Evolutionary conservation across 352 stramenopile species (phyloP), one percentile per base, ranked within the genome.

Genomic region (Globisporangium megalacanthum): DNA sequence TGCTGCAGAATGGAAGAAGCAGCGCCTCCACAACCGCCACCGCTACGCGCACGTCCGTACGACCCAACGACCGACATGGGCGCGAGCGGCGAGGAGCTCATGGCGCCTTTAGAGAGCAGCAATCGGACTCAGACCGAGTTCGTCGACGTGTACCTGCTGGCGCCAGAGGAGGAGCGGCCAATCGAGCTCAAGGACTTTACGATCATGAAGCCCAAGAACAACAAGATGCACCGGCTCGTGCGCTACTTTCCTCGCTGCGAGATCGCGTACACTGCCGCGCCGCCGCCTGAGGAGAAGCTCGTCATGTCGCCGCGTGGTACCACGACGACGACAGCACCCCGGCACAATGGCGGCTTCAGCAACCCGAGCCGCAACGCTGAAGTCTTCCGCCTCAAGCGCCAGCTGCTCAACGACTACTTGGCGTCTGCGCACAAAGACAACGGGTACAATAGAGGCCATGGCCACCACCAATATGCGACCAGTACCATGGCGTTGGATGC

Each of bases 191-290:
- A 90, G 54, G 78, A 90, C 66, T 86, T 90, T 47, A 92, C 82
- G 35, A 88, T 88, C 68, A 86, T 88, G 70, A 89, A 89, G 47
- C 82, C 82, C 51, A 87, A 87, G 64, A 86, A 88, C 61, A 85
- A 85, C 69, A 80, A 83, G 54, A 86, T 86, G 70, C 71, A 88
- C 51, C 75, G 79, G 3, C 72, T 92, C 20, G 67, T 90, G 54
- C 75, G 72, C 49, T 86, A 81, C 56, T 88, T 77, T 41, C 70
- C 74, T 35, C 76, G 67, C 55, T 88, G 76, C 33, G 73, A 89
- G 64, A 92, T 92, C 60, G 70, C 74, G 60, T 92, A 92, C 56
- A 77, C 76, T 49, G 73, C 79, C 14, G 73, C 80, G 61, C 70
- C 78, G 37, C 73, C 70, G 42, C 69, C 79, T 20, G 73, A 87